A percentile compares a stretch with the other conserved stretches of the same genome.
Conservation (phyloP, 2,329 filamentous ascomycete species). For the Talaromyces sp. region DNA sequence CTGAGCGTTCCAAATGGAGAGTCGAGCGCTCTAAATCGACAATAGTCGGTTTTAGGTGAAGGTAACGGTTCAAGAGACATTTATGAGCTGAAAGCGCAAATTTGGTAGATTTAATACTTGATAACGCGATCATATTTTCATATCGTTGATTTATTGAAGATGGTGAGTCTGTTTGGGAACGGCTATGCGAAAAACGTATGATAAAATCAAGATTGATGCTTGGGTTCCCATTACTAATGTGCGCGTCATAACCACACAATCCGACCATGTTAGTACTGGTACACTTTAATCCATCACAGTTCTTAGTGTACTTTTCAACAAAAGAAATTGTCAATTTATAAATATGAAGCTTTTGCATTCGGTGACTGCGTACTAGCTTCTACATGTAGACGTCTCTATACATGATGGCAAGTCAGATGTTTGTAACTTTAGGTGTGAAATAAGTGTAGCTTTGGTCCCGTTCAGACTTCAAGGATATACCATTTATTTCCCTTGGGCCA, state of each 20-base stretch:
- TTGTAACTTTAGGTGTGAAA: too few relatives aligned
- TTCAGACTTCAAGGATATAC: too few relatives aligned
- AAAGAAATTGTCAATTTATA: too few relatives aligned
- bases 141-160: not conserved
- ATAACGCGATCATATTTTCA: not conserved
- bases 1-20: conserved; percentile 17
- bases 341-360: not conserved
- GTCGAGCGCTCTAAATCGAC: not conserved
- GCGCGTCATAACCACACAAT: not conserved
- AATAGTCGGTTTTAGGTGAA: not conserved
- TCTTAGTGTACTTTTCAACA: too few relatives aligned
- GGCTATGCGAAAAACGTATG: not conserved
- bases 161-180: not conserved
- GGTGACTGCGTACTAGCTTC: too few relatives aligned
- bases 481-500: too few relatives aligned
- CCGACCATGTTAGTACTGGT: too few relatives aligned
- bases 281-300: too few relatives aligned
- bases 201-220: not conserved
- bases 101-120: not conserved
- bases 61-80: not conserved
- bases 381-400: too few relatives aligned
- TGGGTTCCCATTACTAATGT: not conserved
- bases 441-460: too few relatives aligned
- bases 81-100: not conserved
- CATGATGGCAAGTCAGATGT: too few relatives aligned